These are phyloP conservation scores for Leccinum pseudoinsigne DNA, from an alignment of 1,284 basidiomycete species.

Conservation along the genomic window DNA sequence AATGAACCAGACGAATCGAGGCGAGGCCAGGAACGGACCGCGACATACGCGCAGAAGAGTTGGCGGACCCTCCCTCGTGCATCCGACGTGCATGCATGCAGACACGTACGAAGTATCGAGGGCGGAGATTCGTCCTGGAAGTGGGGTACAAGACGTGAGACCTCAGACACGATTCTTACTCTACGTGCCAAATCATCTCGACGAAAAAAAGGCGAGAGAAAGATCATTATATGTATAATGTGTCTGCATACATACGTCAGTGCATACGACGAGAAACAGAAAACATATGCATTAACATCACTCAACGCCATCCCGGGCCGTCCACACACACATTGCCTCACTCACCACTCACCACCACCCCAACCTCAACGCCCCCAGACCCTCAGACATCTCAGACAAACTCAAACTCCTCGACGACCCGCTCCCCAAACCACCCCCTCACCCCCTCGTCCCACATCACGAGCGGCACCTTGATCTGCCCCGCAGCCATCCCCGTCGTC, in stretches of 20 bases:
- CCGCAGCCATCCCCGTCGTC: conserved; percentile 12
- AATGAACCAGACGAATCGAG: too few relatives aligned
- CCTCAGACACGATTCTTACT: neutral
- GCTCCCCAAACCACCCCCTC: conserved; percentile 15
- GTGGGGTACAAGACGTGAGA: neutral
- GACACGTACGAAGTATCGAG: neutral
- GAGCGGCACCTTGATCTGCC: conserved; percentile 23
- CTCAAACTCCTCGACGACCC: conserved; percentile 14
- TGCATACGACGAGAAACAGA: too few relatives aligned
- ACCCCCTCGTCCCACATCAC: conserved; percentile 16
- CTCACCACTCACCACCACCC: neutral
- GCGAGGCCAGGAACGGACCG: too few relatives aligned
- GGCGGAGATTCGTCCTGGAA: neutral
- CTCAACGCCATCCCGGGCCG: too few relatives aligned
- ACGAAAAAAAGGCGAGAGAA: neutral
- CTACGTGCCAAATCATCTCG: neutral
- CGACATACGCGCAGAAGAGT: too few relatives aligned
- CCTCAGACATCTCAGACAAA: neutral
- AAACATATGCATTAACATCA: too few relatives aligned
- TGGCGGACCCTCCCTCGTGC: too few relatives aligned
- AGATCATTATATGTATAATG: neutral
- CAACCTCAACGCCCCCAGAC: neutral
- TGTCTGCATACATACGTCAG: too few relatives aligned
- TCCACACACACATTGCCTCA: neutral
- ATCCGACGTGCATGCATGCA: neutral